Base-by-base conservation (phyloP, 1,284 basidiomycete genomes). In the Boletus semigastroideus region DNA sequence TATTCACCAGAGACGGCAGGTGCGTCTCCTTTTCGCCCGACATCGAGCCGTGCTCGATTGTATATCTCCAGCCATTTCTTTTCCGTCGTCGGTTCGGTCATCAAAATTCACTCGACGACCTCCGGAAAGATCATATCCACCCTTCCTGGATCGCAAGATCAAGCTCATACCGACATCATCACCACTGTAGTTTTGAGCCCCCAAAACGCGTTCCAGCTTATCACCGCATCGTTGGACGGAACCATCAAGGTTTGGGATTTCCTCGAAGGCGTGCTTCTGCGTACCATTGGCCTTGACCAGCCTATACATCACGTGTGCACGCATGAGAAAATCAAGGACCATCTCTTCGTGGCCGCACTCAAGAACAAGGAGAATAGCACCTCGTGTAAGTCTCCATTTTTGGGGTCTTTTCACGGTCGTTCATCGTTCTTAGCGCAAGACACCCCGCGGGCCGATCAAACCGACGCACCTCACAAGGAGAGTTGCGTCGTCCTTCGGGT, bases 221-320 rank as follows among this genome's bases (percentile, higher is more conserved):
- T 98, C 60, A 94, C 93, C 10, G 86, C 86, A 30, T 92, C 92
- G 3, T 69, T 87, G 48, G 90, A 95, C 62, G 96, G 95, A 12
- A 81, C 79, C 25, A 72, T 98, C 59, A 86, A 92, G 67, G 75
- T 96, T 12, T 98, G 96, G 96, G 94, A 98, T 72, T 96, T 91
- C 68, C 75, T 96, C 47, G 94, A 98, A 57, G 94, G 87, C 1
- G 76, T 80, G 4, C 73, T 97, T 14, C 75, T 98, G 50, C 84
- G 87, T 57, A 89, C 86, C 1, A 80, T 95, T 51, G 75, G 81
- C 53, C 64, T 91, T 40, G 79, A 78, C 39, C 81, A 87, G 53
- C 83, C 92, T 6, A 86, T 97, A 58, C 79, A 84, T 51, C 80
- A 84, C 59, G 73, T 95, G 57, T 83, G 85, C 51, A 80, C 82